Percentiles rank a stretch among this genome's conserved stretches.
Evolutionary conservation across 257 asterid genomes (phyloP).

Genomic region (Nicotiana attenuata): DNA sequence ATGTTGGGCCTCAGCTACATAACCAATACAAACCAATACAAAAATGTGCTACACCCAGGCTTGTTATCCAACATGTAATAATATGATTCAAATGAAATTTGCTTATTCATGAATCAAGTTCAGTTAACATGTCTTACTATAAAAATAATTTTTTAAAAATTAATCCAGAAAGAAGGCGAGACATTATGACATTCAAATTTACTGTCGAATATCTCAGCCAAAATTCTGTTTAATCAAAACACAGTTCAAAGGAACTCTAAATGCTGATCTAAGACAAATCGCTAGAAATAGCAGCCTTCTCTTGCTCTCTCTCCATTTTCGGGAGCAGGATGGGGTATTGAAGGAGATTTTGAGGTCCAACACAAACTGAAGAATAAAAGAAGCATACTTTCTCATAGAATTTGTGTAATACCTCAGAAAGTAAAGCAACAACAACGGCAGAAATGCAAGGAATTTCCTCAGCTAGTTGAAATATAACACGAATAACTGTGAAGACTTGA

Average conservation of each 20-base stretch:
- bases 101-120: neutral
- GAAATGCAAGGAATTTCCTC: slow-evolving; percentile 99
- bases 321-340: neutral
- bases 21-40: too few relatives aligned
- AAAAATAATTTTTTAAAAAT: too few relatives aligned
- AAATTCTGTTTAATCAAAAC: neutral
- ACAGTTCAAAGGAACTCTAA: neutral
- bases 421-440: slow-evolving; percentile 98
- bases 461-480: slow-evolving; percentile 90
- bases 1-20: too few relatives aligned
- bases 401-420: slow-evolving; percentile 64
- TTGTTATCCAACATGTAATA: neutral
- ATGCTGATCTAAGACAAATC: neutral
- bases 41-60: too few relatives aligned
- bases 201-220: neutral
- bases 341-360: neutral
- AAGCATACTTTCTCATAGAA: neutral
- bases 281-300: neutral
- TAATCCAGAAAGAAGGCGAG: neutral
- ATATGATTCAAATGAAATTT: neutral
- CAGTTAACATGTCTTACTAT: neutral
- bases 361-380: neutral
- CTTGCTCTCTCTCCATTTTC: neutral
- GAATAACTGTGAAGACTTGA: slow-evolving; percentile 86
- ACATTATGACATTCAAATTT: neutral